These are phyloP conservation scores for Lentinula guzmanii DNA, from an alignment of 768 basidiomycete species.

Conservation along the genomic window DNA sequence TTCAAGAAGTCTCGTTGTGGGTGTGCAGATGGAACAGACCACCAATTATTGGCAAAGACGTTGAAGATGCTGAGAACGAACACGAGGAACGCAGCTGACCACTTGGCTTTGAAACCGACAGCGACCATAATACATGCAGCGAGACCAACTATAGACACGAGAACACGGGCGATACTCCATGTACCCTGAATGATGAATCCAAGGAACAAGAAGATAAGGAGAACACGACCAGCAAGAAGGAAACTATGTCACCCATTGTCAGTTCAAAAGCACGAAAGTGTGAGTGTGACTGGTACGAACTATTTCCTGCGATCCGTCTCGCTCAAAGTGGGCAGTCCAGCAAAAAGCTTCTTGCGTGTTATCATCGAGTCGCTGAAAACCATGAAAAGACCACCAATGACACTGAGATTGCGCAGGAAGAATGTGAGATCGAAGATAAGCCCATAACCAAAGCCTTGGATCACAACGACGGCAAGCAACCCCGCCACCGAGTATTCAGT, in stretches of 20 bases:
- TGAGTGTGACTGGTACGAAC: constrained; percentile 38
- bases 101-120: constrained; percentile 98
- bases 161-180: constrained; percentile 81
- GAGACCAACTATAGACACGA: constrained; percentile 87
- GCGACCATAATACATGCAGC: constrained; percentile 95
- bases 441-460: constrained; percentile 97
- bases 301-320: constrained; percentile 99
- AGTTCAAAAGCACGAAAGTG: neutral
- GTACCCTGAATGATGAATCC: constrained; percentile 93
- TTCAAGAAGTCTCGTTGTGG: constrained; percentile 98
- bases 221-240: constrained; percentile 93
- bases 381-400: constrained; percentile 98
- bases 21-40: constrained; percentile 87
- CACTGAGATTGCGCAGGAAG: constrained; percentile 98
- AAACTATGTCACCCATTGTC: constrained; percentile 48
- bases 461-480: constrained; percentile 84
- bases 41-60: constrained; percentile 98
- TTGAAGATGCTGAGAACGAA: constrained; percentile 91
- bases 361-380: constrained; percentile 96
- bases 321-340: constrained; percentile 82
- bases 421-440: constrained; percentile 99
- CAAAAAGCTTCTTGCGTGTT: constrained; percentile 81
- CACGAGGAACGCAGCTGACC: constrained; percentile 95
- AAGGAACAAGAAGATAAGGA: constrained; percentile 98
- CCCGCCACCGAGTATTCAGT: constrained; percentile 89